These are phyloP conservation scores for Peronospora belbahrii DNA, from an alignment of 352 stramenopile genomes.

Conservation along the genomic window DNA sequence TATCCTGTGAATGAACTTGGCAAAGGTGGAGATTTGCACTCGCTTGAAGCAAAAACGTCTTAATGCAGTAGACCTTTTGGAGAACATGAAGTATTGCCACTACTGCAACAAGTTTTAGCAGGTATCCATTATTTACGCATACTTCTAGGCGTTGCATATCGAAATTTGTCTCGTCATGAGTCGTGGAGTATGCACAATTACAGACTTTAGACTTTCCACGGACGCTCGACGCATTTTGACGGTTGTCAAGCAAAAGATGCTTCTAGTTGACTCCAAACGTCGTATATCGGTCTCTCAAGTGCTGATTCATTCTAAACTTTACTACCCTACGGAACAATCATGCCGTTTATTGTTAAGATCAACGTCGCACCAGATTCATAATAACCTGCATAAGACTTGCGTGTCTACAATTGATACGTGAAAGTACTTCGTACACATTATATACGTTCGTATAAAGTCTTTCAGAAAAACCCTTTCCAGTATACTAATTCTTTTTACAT, in stretches of 20 bases:
- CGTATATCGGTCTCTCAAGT: too few relatives aligned
- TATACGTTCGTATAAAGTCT: background rate
- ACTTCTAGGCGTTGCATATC: conserved; percentile 29
- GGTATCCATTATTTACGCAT: conserved; percentile 39
- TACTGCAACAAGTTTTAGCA: conserved; percentile 31
- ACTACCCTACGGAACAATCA: too few relatives aligned
- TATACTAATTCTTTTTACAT: too few relatives aligned
- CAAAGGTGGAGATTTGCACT: conserved; percentile 35
- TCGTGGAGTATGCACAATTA: conserved; percentile 36
- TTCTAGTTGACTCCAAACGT: too few relatives aligned
- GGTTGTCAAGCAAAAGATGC: too few relatives aligned
- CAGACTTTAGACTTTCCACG: conserved; percentile 55
- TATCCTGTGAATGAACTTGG: conserved; percentile 52
- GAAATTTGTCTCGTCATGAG: conserved; percentile 46
- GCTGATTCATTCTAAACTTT: too few relatives aligned
- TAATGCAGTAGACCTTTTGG: conserved; percentile 5
- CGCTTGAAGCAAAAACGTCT: conserved; percentile 10
- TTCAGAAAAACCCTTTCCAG: too few relatives aligned
- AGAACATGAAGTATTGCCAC: conserved; percentile 18
- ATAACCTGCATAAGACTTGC: background rate
- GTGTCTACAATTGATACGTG: background rate
- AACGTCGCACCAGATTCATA: too few relatives aligned
- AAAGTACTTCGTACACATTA: background rate
- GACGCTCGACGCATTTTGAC: too few relatives aligned
- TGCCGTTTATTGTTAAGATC: too few relatives aligned